phyloP scores from a whole-genome alignment of 1,139 yeast species.

The Blastobotrys apis region DNA sequence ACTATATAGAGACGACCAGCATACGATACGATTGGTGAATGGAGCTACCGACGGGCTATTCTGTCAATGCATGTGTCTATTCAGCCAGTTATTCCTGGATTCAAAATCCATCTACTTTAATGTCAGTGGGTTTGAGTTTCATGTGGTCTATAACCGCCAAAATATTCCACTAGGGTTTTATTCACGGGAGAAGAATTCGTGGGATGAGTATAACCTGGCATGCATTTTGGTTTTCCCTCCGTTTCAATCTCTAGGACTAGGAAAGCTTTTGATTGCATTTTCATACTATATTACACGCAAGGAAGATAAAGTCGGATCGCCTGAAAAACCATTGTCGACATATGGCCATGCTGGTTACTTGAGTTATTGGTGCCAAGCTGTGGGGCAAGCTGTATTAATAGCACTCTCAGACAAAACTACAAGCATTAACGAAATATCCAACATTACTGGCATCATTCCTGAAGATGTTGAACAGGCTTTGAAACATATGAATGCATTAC shows the following conservation, averaged over 20 bases:
- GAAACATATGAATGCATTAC: constrained; percentile 46
- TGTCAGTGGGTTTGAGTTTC: constrained; percentile 76
- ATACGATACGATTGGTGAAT: constrained; percentile 58
- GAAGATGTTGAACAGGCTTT: constrained; percentile 66
- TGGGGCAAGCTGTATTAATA: constrained; percentile 40
- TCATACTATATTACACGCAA: constrained; percentile 66
- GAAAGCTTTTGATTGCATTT: constrained; percentile 75
- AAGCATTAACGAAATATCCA: constrained; percentile 45
- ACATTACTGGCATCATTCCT: constrained; percentile 61
- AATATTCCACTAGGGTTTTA: constrained; percentile 67
- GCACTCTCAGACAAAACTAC: constrained; percentile 19
- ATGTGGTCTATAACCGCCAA: constrained; percentile 42
- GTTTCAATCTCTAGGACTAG: constrained; percentile 73
- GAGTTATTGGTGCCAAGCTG: constrained; percentile 65
- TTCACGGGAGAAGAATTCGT: constrained; percentile 79
- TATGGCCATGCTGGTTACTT: constrained; percentile 72
- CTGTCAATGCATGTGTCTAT: constrained; percentile 76
- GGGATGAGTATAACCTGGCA: constrained; percentile 83
- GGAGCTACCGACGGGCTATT: constrained; percentile 51
- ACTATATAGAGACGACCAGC: constrained; percentile 58
- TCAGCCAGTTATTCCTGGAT: constrained; percentile 86
- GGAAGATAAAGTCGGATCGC: constrained; percentile 67
- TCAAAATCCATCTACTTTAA: constrained; percentile 84
- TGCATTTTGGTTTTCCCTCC: constrained; percentile 92
- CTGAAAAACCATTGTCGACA: constrained; percentile 84